Conservation (phyloP, 495 filamentous ascomycete species). For the Geopyxis carbonaria region DNA sequence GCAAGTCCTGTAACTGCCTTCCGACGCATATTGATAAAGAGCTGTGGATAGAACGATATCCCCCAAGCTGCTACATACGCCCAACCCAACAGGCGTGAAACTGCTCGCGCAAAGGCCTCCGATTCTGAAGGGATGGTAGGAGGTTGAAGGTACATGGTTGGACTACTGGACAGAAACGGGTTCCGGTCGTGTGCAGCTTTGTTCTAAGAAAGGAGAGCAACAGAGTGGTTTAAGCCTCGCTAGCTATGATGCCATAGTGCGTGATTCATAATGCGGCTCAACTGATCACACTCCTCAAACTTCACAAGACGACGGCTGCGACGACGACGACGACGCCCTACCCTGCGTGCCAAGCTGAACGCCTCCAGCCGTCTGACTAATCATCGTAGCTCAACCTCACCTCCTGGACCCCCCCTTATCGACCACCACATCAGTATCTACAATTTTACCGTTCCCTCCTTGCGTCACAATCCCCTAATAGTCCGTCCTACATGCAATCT, state of each 20-base stretch:
- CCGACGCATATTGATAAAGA: conserved; percentile 54
- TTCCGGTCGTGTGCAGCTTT: too few species aligned
- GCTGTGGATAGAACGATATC: conserved; percentile 82
- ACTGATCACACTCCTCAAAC: too few species aligned
- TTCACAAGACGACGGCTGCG: too few species aligned
- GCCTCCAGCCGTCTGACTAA: too few species aligned
- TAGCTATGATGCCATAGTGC: too few species aligned
- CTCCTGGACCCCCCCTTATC: not conserved
- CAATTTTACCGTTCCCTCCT: not conserved
- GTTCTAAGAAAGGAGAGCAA: too few species aligned
- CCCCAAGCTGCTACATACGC: conserved; percentile 60
- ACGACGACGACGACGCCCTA: too few species aligned
- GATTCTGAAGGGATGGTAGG: too few species aligned
- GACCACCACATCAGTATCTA: not conserved
- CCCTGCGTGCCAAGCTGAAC: too few species aligned
- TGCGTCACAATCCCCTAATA: not conserved
- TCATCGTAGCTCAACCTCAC: conserved; percentile 8
- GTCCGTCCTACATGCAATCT: conserved; percentile 1
- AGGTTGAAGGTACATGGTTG: not conserved
- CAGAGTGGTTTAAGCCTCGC: too few species aligned
- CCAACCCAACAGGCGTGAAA: conserved; percentile 42
- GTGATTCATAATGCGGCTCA: too few species aligned
- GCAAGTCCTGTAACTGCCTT: conserved; percentile 65
- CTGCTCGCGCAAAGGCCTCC: conserved; percentile 6
- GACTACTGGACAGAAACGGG: too few species aligned